phyloP scores from a whole-genome alignment of 345 rosid species.

The Salix exigua region DNA sequence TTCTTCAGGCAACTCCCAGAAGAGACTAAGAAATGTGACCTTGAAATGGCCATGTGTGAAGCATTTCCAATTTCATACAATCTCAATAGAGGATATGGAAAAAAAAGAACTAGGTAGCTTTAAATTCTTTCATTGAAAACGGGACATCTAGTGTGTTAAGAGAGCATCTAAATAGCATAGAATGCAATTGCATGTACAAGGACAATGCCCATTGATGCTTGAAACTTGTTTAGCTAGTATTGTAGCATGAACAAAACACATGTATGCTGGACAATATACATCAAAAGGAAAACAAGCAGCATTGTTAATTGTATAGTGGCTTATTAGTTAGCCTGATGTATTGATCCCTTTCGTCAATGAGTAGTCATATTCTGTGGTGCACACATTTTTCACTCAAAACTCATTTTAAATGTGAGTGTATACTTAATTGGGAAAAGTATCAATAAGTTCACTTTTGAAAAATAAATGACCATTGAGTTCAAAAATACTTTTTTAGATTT shows the following conservation, averaged over 20 bases:
- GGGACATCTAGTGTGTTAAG: neutral
- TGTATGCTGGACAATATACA: neutral
- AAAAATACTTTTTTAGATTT: too few relatives aligned
- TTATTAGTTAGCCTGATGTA: neutral
- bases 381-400: neutral
- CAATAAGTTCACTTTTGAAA: too few relatives aligned
- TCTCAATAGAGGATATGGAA: neutral
- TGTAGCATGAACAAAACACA: neutral
- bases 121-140: neutral
- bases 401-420: neutral
- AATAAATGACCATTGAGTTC: too few relatives aligned
- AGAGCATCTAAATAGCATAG: neutral
- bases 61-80: neutral
- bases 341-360: neutral
- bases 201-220: neutral
- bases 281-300: neutral
- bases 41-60: neutral
- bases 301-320: neutral
- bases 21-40: neutral
- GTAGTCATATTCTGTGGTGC: neutral
- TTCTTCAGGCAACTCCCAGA: neutral
- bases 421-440: too few relatives aligned
- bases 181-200: neutral
- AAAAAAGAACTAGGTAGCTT: neutral
- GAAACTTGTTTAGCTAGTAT: neutral